A percentile compares a stretch with the other conserved stretches of the same genome.
phyloP scores from a whole-genome alignment of 2,329 filamentous ascomycete genomes.

The Botrytis sinoallii region DNA sequence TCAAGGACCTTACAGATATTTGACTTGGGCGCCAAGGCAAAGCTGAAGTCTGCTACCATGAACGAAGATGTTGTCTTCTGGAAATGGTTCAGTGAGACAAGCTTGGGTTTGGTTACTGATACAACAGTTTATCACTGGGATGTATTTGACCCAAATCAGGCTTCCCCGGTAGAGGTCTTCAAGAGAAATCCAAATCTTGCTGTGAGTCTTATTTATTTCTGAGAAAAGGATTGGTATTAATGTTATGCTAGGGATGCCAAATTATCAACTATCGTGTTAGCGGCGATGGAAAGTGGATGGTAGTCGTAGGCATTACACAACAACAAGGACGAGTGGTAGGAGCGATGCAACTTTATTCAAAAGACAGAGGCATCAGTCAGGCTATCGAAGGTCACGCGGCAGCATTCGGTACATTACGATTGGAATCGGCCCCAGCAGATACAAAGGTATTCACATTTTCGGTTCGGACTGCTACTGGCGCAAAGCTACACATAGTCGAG shows the following conservation, averaged over 20 bases:
- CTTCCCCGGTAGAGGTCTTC: slow-evolving; percentile 83
- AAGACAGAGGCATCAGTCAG: slow-evolving; percentile 93
- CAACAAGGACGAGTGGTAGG: slow-evolving; percentile 91
- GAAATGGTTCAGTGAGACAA: slow-evolving; percentile 96
- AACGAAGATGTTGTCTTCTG: slow-evolving; percentile 97
- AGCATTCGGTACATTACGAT: slow-evolving; percentile 81
- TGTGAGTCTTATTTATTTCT: slow-evolving; percentile 51
- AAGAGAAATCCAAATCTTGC: slow-evolving; percentile 88
- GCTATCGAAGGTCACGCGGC: slow-evolving; percentile 97
- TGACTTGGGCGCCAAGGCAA: slow-evolving; percentile 86
- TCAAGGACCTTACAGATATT: slow-evolving; percentile 96
- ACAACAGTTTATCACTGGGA: slow-evolving; percentile 96
- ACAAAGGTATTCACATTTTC: slow-evolving; percentile 97
- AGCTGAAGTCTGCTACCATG: slow-evolving; percentile 95
- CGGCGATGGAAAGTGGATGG: slow-evolving; percentile 96
- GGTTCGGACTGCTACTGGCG: slow-evolving; percentile 81
- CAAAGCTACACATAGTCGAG: slow-evolving; percentile 96
- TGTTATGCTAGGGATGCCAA: slow-evolving; percentile 72
- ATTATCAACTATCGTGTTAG: slow-evolving; percentile 99
- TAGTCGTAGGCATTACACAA: slow-evolving; percentile 91
- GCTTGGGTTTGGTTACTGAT: slow-evolving; percentile 86
- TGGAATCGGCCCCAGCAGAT: slow-evolving; percentile 85
- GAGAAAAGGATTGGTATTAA: slow-evolving; percentile 17
- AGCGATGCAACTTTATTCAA: slow-evolving; percentile 95
- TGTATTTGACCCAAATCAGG: slow-evolving; percentile 80